Base-by-base conservation (phyloP, 805 yeast genomes). In the Ogataea philodendri region DNA sequence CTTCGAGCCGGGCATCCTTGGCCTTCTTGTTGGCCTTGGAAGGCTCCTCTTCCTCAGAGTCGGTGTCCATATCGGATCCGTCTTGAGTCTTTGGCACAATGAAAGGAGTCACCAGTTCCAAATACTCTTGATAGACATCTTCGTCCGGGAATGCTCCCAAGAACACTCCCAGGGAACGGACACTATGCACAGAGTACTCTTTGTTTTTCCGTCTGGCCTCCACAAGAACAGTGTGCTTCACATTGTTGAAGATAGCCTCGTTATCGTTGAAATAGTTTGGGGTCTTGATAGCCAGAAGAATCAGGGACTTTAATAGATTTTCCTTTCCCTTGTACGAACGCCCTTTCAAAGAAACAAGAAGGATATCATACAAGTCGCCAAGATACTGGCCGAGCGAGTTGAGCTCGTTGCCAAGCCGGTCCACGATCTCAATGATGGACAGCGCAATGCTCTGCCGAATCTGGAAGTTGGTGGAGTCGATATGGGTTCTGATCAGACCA, bases 261-360 rank as follows among this genome's bases (percentile, higher is more conserved):
- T 63, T 48, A 0, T 39, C 28, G 0, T 32, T 22, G 9, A 79
- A 46, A 27, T 54, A 63, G 0, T 46, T 48, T 30, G 66, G 59
- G 7, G 77, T 67, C 41, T 74, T 76, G 11, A 65, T 51, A 0
- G 81, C 53, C 20, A 84, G 66, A 2, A 75, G 60, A 0, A 84
- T 82, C 35, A 89, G 62, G 0, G 96, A 84, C 22, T 76, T 77
- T 13, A 87, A 63, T 1, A 93, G 71, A 18, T 68, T 59, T 48
- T 88, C 96, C 51, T 90, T 90, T 5, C 97, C 97, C 10, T 70
- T 69, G 93, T 96, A 90, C 7, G 90, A 74, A 41, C 94, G 75
- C 1, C 96, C 96, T 37, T 70, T 66, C 37, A 79, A 68, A 0
- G 94, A 76, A 18, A 69, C 70, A 11, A 84, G 54, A 29, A 86